phyloP scores from a whole-genome alignment of 2,329 filamentous ascomycete genomes.

The Verticillium isaacii region DNA sequence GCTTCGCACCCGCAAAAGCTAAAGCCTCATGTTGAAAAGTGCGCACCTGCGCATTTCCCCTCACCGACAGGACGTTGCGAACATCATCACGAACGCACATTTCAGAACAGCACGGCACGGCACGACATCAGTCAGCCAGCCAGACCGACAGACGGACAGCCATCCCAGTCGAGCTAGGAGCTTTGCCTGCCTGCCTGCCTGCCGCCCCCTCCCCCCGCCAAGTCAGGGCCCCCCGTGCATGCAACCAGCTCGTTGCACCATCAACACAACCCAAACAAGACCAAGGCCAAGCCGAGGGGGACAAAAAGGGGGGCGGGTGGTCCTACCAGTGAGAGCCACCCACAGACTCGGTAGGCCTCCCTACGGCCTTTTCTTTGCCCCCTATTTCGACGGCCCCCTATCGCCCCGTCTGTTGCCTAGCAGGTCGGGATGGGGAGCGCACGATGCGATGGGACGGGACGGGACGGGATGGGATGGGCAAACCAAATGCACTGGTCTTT shows the following conservation, averaged over 20 bases:
- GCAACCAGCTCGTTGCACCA: constrained; percentile 8
- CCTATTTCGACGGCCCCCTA: background rate
- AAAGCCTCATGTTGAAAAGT: constrained; percentile 14
- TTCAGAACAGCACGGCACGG: constrained; percentile 17
- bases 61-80: constrained; percentile 15
- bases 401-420: background rate
- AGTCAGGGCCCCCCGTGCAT: constrained; percentile 12
- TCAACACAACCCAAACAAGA: background rate
- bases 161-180: background rate
- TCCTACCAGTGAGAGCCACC: background rate
- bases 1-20: too few species aligned
- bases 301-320: constrained; percentile 2
- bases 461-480: background rate
- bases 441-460: background rate
- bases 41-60: constrained; percentile 20
- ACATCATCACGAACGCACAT: constrained; percentile 18
- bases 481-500: background rate
- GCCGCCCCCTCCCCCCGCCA: constrained; percentile 5
- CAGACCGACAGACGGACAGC: constrained; percentile 5
- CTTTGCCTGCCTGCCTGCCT: too few species aligned
- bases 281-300: background rate
- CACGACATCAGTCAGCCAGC: background rate
- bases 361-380: constrained; percentile 9
- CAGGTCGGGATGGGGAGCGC: background rate
- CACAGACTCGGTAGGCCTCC: constrained; percentile 11